phyloP scores from a whole-genome alignment of 805 yeast genomes.

The Cyberlindnera saturnus region DNA sequence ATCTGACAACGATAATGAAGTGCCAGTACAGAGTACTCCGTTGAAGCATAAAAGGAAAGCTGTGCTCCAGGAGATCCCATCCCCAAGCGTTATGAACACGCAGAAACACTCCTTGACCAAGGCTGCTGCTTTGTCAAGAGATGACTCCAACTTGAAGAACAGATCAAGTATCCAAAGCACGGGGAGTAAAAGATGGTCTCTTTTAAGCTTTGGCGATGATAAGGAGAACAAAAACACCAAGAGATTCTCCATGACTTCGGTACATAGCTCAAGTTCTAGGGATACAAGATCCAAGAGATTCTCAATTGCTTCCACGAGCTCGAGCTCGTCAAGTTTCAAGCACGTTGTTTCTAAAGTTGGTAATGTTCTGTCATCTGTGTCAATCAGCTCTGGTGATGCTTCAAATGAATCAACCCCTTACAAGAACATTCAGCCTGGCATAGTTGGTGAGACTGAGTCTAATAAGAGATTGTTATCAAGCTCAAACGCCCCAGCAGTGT shows the following conservation, averaged over 20 bases:
- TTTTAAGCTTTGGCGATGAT: slow-evolving; percentile 21
- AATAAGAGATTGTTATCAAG: slow-evolving; percentile 7
- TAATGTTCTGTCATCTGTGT: slow-evolving; percentile 20
- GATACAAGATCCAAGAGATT: slow-evolving; percentile 15
- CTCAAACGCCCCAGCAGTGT: slow-evolving; percentile 6
- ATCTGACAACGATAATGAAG: slow-evolving; percentile 4
- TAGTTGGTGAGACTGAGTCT: slow-evolving; percentile 16
- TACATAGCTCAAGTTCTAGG: slow-evolving; percentile 13
- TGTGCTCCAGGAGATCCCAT: slow-evolving; percentile 17
- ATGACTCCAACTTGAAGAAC: slow-evolving; percentile 19
- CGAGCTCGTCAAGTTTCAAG: slow-evolving; percentile 18
- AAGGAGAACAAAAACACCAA: slow-evolving; percentile 15
- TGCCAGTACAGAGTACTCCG: slow-evolving; percentile 4
- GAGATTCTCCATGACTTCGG: slow-evolving; percentile 20
- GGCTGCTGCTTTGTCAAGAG: slow-evolving; percentile 15
- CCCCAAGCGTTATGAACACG: slow-evolving; percentile 8
- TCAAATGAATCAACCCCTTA: slow-evolving; percentile 19
- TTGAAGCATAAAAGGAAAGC: slow-evolving; percentile 9
- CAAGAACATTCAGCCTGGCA: slow-evolving; percentile 17
- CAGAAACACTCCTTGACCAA: slow-evolving; percentile 13
- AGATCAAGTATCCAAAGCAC: slow-evolving; percentile 15
- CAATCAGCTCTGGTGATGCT: slow-evolving; percentile 16
- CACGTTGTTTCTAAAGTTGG: slow-evolving; percentile 20
- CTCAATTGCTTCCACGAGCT: slow-evolving; percentile 15
- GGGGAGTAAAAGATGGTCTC: slow-evolving; percentile 25